Percentiles rank a stretch among this genome's conserved stretches.
Evolutionary conservation across 2,329 filamentous ascomycete genomes (phyloP).

Genomic region (Pleomassaria siparia): DNA sequence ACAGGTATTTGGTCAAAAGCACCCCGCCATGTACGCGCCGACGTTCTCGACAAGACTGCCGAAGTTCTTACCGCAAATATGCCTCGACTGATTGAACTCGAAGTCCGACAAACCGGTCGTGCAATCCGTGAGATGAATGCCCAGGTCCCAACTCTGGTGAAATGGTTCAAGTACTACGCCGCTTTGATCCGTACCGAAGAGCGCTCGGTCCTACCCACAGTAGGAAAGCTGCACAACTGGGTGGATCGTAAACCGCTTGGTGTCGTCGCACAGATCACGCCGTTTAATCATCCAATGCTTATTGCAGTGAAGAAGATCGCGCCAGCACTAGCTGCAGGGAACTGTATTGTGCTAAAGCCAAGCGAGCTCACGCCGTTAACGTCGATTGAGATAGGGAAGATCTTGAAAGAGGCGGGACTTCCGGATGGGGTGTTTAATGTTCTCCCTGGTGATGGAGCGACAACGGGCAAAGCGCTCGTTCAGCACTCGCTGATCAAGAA

Average conservation of each 20-base stretch:
- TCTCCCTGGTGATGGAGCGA: slow-evolving; percentile 34
- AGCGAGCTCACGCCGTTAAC: slow-evolving; percentile 43
- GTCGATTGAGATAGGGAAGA: slow-evolving; percentile 37
- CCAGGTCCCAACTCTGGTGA: slow-evolving; percentile 65
- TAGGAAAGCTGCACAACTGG: slow-evolving; percentile 54
- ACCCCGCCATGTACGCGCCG: slow-evolving; percentile 60
- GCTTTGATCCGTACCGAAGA: slow-evolving; percentile 68
- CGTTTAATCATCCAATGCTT: slow-evolving; percentile 44
- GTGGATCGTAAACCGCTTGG: slow-evolving; percentile 43
- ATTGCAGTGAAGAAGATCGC: slow-evolving; percentile 46
- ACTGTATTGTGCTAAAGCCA: slow-evolving; percentile 41
- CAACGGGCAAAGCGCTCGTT: slow-evolving; percentile 40
- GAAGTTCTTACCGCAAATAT: slow-evolving; percentile 56
- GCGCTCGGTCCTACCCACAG: slow-evolving; percentile 65
- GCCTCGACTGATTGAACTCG: slow-evolving; percentile 60
- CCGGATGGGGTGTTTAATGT: slow-evolving; percentile 43
- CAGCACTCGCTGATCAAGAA: slow-evolving; percentile 40
- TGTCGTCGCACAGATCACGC: slow-evolving; percentile 43
- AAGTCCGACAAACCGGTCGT: slow-evolving; percentile 69
- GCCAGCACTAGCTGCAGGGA: slow-evolving; percentile 39
- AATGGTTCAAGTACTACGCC: slow-evolving; percentile 74
- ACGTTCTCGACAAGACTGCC: slow-evolving; percentile 63
- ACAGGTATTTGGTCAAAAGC: slow-evolving; percentile 59
- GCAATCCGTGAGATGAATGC: slow-evolving; percentile 70
- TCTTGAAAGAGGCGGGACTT: slow-evolving; percentile 41